phyloP scores from a whole-genome alignment of 768 basidiomycete species.

The Exidia glandulosa region DNA sequence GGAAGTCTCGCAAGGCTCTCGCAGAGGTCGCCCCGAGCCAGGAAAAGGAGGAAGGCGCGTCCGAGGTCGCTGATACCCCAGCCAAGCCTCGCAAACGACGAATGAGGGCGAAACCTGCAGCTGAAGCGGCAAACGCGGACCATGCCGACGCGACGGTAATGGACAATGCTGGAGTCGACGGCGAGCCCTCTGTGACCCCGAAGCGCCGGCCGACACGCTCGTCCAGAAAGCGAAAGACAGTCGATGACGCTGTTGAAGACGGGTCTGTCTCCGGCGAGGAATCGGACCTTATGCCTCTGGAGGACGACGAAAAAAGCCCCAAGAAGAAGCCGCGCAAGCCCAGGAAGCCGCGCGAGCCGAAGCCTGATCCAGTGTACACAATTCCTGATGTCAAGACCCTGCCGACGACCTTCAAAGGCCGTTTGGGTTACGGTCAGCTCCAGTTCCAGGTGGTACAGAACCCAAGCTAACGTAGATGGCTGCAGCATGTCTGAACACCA shows the following conservation, averaged over 20 bases:
- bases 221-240: background rate
- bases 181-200: background rate
- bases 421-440: slow-evolving; percentile 28
- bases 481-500: slow-evolving; percentile 80
- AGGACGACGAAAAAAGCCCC: background rate
- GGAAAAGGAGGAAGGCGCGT: background rate
- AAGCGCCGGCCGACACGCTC: background rate
- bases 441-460: background rate
- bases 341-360: slow-evolving; percentile 20
- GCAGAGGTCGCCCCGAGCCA: no score
- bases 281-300: background rate
- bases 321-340: slow-evolving; percentile 6
- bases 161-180: background rate
- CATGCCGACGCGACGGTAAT: background rate
- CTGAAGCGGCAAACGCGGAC: background rate
- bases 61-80: background rate
- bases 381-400: slow-evolving; percentile 64
- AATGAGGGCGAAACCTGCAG: no score
- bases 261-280: background rate
- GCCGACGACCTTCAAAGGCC: slow-evolving; percentile 59
- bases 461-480: slow-evolving; percentile 24
- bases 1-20: background rate
- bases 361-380: slow-evolving; percentile 33
- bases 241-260: background rate
- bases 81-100: background rate